Conservation (phyloP, 805 yeast species). For the Osmozyma mogii region DNA sequence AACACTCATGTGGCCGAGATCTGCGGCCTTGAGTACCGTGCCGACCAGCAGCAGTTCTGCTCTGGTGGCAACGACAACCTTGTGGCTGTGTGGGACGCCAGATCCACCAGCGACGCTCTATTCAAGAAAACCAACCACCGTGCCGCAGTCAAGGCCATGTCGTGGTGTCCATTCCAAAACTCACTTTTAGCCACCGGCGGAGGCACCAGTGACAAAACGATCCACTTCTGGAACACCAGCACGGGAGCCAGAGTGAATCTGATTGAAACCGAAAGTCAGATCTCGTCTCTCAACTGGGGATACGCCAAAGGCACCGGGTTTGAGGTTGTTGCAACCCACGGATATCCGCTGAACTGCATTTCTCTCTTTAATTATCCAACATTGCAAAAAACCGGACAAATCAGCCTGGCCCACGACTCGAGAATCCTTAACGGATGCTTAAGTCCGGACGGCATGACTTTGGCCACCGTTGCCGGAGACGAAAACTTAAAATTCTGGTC, state of each 20-base stretch:
- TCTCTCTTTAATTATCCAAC: conserved; percentile 82
- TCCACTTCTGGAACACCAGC: conserved; percentile 92
- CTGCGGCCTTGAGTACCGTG: conserved; percentile 82
- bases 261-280: conserved; percentile 89
- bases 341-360: conserved; percentile 81
- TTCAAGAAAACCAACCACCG: conserved; percentile 73
- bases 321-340: conserved; percentile 91
- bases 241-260: conserved; percentile 83
- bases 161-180: conserved; percentile 87
- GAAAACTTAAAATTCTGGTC: conserved; percentile 95
- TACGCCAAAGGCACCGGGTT: conserved; percentile 59
- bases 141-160: conserved; percentile 92
- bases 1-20: conserved; percentile 72
- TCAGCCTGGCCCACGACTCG: conserved; percentile 80
- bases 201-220: conserved; percentile 81
- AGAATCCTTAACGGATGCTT: conserved; percentile 76
- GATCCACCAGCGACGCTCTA: conserved; percentile 47
- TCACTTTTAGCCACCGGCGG: conserved; percentile 94
- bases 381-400: conserved; percentile 80
- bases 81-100: conserved; percentile 88
- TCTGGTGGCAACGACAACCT: conserved; percentile 93
- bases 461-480: conserved; percentile 94
- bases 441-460: conserved; percentile 82
- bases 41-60: conserved; percentile 79
- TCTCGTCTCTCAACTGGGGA: conserved; percentile 92